These are phyloP conservation scores for Ceratocystis lukuohia DNA, from an alignment of 2,329 filamentous ascomycete species.

Conservation along the genomic window DNA sequence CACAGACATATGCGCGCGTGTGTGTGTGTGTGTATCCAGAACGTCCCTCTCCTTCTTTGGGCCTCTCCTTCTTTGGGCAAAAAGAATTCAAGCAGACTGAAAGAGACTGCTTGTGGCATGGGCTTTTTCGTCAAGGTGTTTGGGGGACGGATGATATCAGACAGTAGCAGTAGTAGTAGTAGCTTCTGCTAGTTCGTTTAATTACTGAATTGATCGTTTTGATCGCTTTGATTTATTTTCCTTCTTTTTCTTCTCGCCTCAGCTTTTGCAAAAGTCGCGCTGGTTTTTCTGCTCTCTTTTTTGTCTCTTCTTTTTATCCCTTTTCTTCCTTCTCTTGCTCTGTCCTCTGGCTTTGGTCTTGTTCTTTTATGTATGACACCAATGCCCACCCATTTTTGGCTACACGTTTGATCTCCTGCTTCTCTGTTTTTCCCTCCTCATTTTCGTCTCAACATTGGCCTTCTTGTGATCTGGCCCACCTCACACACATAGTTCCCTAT, in stretches of 20 bases:
- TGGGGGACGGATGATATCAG: too few species aligned
- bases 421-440: not conserved
- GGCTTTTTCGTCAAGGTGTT: too few species aligned
- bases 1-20: too few species aligned
- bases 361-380: not conserved
- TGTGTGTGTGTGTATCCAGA: too few species aligned
- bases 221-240: not conserved
- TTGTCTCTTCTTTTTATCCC: not conserved
- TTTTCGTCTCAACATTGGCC: conserved; percentile 7
- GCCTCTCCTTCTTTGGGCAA: too few species aligned
- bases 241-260: not conserved
- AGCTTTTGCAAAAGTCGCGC: not conserved
- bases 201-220: not conserved
- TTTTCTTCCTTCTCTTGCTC: not conserved
- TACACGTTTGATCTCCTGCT: not conserved
- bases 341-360: not conserved
- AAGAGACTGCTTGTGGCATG: too few species aligned
- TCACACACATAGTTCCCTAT: not conserved
- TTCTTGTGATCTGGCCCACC: not conserved
- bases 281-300: not conserved
- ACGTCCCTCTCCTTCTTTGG: too few species aligned
- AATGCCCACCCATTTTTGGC: not conserved
- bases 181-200: not conserved
- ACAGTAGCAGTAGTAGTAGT: too few species aligned
- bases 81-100: too few species aligned